Evolutionary conservation across 2,329 filamentous ascomycete species (phyloP).

Genomic region (Pseudopyricularia cyperi): DNA sequence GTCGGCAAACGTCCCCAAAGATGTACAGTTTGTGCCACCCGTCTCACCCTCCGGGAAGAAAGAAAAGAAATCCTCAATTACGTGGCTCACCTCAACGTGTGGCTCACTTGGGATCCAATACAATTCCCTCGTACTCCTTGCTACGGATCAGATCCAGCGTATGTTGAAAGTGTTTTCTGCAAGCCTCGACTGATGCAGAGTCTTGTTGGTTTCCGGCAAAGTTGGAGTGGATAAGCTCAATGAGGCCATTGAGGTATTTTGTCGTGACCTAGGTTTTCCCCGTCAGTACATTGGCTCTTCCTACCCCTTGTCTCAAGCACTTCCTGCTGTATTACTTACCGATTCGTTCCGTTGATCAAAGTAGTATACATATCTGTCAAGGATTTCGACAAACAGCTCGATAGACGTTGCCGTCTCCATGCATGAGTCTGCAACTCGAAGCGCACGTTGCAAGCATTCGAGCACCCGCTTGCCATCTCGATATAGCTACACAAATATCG

Average conservation of each 20-base stretch:
- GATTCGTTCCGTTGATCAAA: slow-evolving; percentile 99
- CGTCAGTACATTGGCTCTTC: background rate
- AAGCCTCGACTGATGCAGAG: slow-evolving; percentile 71
- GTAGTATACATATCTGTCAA: slow-evolving; percentile 98
- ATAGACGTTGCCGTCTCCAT: slow-evolving; percentile 98
- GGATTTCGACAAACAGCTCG: slow-evolving; percentile 94
- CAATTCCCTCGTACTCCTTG: slow-evolving; percentile 85
- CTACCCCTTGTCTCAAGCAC: too few species aligned
- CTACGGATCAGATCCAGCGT: slow-evolving; percentile 88
- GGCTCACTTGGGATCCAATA: slow-evolving; percentile 47
- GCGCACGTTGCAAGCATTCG: slow-evolving; percentile 87
- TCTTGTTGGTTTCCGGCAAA: slow-evolving; percentile 74
- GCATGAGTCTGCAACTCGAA: slow-evolving; percentile 93
- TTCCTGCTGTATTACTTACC: slow-evolving; percentile 29
- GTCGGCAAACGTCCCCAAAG: background rate
- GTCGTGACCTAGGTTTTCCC: slow-evolving; percentile 55
- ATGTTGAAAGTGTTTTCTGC: slow-evolving; percentile 85
- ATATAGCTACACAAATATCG: slow-evolving; percentile 53
- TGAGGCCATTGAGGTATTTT: slow-evolving; percentile 94
- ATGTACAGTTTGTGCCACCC: background rate
- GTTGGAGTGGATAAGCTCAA: slow-evolving; percentile 96
- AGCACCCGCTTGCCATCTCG: slow-evolving; percentile 94
- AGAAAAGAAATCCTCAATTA: too few species aligned
- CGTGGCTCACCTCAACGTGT: background rate
- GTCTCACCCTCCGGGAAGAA: background rate